These are phyloP conservation scores for Rhizoctonia solani DNA, from an alignment of 1,284 basidiomycete genomes.

Conservation along the genomic window DNA sequence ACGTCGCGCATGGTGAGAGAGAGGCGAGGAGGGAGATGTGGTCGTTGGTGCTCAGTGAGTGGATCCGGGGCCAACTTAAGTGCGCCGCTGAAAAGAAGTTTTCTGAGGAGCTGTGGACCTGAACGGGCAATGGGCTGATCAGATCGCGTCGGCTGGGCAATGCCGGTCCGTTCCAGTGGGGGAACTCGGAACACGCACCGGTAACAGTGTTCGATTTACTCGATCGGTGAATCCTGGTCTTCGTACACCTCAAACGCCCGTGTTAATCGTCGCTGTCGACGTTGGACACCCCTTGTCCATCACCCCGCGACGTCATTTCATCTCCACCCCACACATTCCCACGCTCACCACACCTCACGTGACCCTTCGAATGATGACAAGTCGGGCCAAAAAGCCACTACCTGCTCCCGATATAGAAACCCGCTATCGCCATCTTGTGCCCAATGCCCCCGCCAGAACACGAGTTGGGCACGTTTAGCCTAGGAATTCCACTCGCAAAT, in stretches of 20 bases:
- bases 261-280: not conserved
- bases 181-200: constrained; percentile 29
- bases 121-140: constrained; percentile 26
- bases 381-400: not conserved
- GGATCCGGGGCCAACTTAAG: constrained; percentile 20
- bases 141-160: constrained; percentile 29
- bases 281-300: not conserved
- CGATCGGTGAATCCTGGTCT: not conserved
- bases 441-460: constrained; percentile 26
- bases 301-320: constrained; percentile 19
- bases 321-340: constrained; percentile 8
- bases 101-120: constrained; percentile 10
- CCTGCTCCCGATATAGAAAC: constrained; percentile 11
- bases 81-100: constrained; percentile 9
- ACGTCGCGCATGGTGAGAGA: constrained; percentile 61
- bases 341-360: constrained; percentile 2
- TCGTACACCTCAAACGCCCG: not conserved
- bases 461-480: constrained; percentile 27
- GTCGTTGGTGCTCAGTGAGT: constrained; percentile 13
- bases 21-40: not conserved
- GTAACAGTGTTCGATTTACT: no score
- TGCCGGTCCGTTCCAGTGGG: no score
- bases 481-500: constrained; percentile 10
- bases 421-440: constrained; percentile 4
- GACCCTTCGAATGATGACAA: no score